Evolutionary conservation across 2,329 filamentous ascomycete species (phyloP).

Genomic region (Clonostachys solani): DNA sequence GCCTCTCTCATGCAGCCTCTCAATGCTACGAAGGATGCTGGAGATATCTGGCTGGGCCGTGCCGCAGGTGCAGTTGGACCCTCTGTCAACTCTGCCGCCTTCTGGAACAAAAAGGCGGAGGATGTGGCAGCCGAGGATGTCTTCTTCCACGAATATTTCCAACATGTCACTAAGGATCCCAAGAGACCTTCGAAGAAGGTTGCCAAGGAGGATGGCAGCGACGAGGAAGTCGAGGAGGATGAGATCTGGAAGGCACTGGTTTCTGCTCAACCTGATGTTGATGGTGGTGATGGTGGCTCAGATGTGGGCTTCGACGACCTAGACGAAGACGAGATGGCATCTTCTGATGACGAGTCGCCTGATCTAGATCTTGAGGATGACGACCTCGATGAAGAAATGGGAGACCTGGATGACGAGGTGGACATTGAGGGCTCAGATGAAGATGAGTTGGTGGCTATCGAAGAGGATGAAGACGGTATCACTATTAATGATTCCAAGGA

Average conservation of each 20-base stretch:
- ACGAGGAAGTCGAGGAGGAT: slow-evolving; percentile 62
- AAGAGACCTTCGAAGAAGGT: slow-evolving; percentile 40
- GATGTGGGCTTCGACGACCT: slow-evolving; percentile 41
- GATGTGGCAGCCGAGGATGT: slow-evolving; percentile 88
- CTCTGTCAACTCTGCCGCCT: slow-evolving; percentile 76
- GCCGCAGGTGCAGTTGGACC: slow-evolving; percentile 25
- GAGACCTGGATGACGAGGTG: slow-evolving; percentile 32
- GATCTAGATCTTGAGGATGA: slow-evolving; percentile 36
- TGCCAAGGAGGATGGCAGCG: slow-evolving; percentile 42
- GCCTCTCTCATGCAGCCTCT: slow-evolving; percentile 96
- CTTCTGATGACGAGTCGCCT: slow-evolving; percentile 37
- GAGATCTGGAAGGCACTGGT: slow-evolving; percentile 93
- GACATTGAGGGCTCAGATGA: slow-evolving; percentile 48
- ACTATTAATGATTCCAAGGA: slow-evolving; percentile 55
- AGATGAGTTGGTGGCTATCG: slow-evolving; percentile 47
- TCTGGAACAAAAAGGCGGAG: slow-evolving; percentile 87
- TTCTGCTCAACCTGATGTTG: slow-evolving; percentile 66
- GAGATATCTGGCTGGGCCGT: slow-evolving; percentile 52
- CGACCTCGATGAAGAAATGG: slow-evolving; percentile 36
- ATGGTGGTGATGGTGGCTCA: slow-evolving; percentile 46
- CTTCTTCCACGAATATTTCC: slow-evolving; percentile 99
- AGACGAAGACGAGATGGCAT: slow-evolving; percentile 44
- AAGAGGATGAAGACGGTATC: slow-evolving; percentile 23
- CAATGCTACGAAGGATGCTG: slow-evolving; percentile 42
- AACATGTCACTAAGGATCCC: slow-evolving; percentile 50